Percentiles rank a stretch among this genome's conserved stretches.
Evolutionary conservation across 345 rosid species (phyloP).

Genomic region (Capsella bursapastoris): DNA sequence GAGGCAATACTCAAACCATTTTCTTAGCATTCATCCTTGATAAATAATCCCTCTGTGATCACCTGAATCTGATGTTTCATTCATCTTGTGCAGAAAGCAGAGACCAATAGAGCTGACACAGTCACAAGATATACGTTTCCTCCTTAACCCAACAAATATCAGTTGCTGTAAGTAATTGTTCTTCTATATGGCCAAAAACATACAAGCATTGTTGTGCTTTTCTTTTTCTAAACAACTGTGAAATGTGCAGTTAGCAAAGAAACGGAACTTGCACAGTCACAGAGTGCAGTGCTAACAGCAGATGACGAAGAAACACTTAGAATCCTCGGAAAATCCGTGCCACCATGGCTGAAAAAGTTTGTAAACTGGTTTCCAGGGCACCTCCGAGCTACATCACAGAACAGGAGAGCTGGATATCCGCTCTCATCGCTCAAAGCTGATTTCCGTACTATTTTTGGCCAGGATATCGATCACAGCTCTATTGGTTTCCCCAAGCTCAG

Average conservation of each 20-base stretch:
- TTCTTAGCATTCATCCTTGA: slow-evolving; percentile 12
- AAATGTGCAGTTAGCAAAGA: slow-evolving; percentile 57
- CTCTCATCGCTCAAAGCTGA: slow-evolving; percentile 85
- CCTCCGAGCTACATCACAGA: slow-evolving; percentile 48
- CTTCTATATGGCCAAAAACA: slow-evolving; percentile 7
- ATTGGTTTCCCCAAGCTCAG: slow-evolving; percentile 79
- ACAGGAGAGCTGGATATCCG: slow-evolving; percentile 55
- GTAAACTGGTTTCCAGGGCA: slow-evolving; percentile 71
- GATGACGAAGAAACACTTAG: slow-evolving; percentile 46
- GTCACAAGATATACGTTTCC: slow-evolving; percentile 86
- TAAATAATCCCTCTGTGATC: slow-evolving; percentile 17
- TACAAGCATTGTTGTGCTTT: slow-evolving; percentile 17
- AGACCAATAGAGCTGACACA: slow-evolving; percentile 81
- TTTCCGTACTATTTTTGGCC: slow-evolving; percentile 62
- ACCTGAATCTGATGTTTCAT: slow-evolving; percentile 23
- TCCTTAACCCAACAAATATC: slow-evolving; percentile 63
- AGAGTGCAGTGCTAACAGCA: slow-evolving; percentile 43
- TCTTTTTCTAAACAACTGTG: slow-evolving; percentile 34
- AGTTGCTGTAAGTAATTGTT: slow-evolving; percentile 61
- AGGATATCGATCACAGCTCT: slow-evolving; percentile 73
- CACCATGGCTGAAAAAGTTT: slow-evolving; percentile 67
- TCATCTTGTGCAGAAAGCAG: slow-evolving; percentile 58
- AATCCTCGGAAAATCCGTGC: slow-evolving; percentile 24
- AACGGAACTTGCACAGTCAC: slow-evolving; percentile 45
- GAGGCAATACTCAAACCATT: slow-evolving; percentile 37